phyloP scores from a whole-genome alignment of 164 flowering plant species.

The Sextonia rubra region DNA sequence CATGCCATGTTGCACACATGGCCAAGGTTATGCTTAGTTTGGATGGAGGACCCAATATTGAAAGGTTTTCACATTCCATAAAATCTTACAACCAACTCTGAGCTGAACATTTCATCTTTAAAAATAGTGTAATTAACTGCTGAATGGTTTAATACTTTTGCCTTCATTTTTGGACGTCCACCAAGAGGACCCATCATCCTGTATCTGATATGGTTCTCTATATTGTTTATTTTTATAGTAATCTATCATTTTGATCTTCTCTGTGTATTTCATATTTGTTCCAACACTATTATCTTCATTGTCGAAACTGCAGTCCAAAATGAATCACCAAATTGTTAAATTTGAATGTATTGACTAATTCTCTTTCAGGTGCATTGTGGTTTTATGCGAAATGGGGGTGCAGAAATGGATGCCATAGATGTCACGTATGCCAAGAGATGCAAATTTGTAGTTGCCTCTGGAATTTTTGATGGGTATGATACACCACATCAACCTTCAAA shows the following conservation, averaged over 20 bases:
- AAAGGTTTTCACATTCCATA: neutral
- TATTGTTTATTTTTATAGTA: neutral
- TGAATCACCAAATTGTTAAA: no score
- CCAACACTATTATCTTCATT: neutral
- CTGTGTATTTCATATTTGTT: neutral
- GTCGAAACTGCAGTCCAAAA: neutral
- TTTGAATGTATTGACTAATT: neutral
- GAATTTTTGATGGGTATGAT: slow-evolving; percentile 98
- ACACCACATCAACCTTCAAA: slow-evolving; percentile 91
- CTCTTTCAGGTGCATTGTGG: slow-evolving; percentile 89
- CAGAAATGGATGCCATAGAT: slow-evolving; percentile 71
- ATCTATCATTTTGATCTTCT: neutral
- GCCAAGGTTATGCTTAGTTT: neutral
- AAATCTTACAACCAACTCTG: neutral
- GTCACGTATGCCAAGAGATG: slow-evolving; percentile 68
- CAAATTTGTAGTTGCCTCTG: slow-evolving; percentile 89
- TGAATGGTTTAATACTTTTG: neutral
- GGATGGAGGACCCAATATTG: neutral
- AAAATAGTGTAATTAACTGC: neutral
- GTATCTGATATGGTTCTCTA: neutral
- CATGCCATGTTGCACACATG: no score
- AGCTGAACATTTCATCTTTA: no score
- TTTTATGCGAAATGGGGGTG: slow-evolving; percentile 79
- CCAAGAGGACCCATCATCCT: neutral
- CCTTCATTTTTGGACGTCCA: neutral